Evolutionary conservation across 441 rosid genomes (phyloP).

Genomic region (Rhodomyrtus psidioides): DNA sequence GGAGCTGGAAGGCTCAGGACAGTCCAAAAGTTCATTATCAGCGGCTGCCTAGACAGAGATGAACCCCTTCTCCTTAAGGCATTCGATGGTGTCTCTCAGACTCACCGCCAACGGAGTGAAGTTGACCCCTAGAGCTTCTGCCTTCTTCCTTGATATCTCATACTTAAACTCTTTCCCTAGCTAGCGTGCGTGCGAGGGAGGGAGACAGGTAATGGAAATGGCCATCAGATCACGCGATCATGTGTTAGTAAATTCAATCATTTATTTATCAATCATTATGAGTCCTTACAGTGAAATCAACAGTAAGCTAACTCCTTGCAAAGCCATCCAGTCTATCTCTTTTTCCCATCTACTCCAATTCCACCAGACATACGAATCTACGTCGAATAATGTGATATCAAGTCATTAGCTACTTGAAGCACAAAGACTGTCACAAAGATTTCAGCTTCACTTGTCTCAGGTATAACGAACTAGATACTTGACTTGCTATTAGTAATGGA

Average conservation of each 20-base stretch:
- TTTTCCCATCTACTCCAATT: constrained; percentile 94
- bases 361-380: constrained; percentile 99
- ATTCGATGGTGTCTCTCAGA: constrained; percentile 59
- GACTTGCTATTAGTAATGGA: background rate
- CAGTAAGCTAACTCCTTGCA: constrained; percentile 69
- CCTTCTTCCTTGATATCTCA: constrained; percentile 55
- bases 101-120: constrained; percentile 51
- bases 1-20: background rate
- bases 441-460: background rate
- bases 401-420: background rate
- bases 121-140: constrained; percentile 46
- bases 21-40: background rate
- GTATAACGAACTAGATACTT: background rate
- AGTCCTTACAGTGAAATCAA: background rate
- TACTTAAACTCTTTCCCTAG: too few relatives aligned
- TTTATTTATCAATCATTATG: background rate
- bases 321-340: constrained; percentile 99
- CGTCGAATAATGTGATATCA: constrained; percentile 13
- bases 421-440: background rate
- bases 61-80: constrained; percentile 52
- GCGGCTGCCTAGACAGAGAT: background rate
- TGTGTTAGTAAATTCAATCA: background rate
- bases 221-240: background rate
- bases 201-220: background rate
- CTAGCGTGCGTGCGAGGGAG: too few relatives aligned